Conservation (phyloP, 2,329 filamentous ascomycete species). For the Aspergillus calidoustus region DNA sequence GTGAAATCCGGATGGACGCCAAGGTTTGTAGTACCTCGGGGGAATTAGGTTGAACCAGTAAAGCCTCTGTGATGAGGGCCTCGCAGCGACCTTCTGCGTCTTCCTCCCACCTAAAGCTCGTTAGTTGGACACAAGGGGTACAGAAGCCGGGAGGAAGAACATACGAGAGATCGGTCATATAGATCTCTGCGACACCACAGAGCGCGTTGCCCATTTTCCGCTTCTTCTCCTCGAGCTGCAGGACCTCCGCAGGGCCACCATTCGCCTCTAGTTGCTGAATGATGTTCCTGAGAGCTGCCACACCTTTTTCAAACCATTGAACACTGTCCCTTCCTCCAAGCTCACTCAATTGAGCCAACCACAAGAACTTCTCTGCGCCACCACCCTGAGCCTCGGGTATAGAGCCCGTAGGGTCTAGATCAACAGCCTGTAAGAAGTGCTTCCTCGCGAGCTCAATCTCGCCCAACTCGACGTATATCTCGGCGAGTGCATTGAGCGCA, state of each 20-base stretch:
- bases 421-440: conserved; percentile 74
- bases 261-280: conserved; percentile 67
- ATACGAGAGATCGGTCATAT: conserved; percentile 96
- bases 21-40: conserved; percentile 95
- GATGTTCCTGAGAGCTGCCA: conserved; percentile 71
- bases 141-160: conserved; percentile 26
- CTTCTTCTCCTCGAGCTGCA: conserved; percentile 70
- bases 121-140: neutral
- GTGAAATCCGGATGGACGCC: conserved; percentile 91
- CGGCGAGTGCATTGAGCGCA: conserved; percentile 76
- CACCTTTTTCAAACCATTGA: conserved; percentile 66
- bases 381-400: conserved; percentile 74
- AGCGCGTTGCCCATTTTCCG: conserved; percentile 86
- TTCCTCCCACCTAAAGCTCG: conserved; percentile 67
- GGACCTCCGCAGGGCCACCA: conserved; percentile 39
- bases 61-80: conserved; percentile 84
- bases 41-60: conserved; percentile 77
- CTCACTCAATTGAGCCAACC: conserved; percentile 85
- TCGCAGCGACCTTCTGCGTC: conserved; percentile 92
- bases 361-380: conserved; percentile 91
- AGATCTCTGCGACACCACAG: conserved; percentile 92
- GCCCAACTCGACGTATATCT: conserved; percentile 81
- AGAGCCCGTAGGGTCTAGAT: conserved; percentile 75
- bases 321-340: conserved; percentile 65
- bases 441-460: conserved; percentile 75